phyloP scores from a whole-genome alignment of 371 early-diverging fungal species.

The Encephalitozoon intestinalis region DNA sequence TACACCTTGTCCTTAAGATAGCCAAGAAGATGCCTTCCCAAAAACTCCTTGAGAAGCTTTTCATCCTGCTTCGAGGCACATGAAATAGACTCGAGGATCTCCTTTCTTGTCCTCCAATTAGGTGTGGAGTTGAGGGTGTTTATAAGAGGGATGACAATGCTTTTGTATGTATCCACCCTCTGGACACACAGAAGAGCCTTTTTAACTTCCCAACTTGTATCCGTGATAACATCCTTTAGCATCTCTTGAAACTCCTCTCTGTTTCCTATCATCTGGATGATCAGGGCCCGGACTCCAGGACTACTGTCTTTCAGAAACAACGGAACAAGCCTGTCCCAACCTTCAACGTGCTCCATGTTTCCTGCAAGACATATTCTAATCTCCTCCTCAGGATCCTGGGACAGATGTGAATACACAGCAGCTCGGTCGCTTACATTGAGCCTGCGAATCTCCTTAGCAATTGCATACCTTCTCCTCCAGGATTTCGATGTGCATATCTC shows the following conservation, averaged over 20 bases:
- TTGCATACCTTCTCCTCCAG: constrained; percentile 32
- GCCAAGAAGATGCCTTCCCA: constrained; percentile 15
- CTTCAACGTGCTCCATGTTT: neutral
- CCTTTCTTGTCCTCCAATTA: constrained; percentile 30
- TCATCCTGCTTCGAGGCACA: constrained; percentile 10
- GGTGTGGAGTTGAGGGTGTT: constrained; percentile 1
- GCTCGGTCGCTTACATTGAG: neutral
- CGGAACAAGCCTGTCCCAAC: neutral
- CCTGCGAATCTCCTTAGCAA: constrained; percentile 6
- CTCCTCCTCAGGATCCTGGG: constrained; percentile 32
- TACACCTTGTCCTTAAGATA: constrained; percentile 20
- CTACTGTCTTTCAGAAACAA: constrained; percentile 24
- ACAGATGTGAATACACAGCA: neutral
- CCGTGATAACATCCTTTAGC: neutral
- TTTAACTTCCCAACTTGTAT: constrained; percentile 16
- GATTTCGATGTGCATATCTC: constrained; percentile 16
- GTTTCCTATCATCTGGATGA: constrained; percentile 1
- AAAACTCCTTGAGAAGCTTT: neutral
- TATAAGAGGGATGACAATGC: constrained; percentile 18
- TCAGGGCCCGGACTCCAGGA: neutral
- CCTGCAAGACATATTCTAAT: constrained; percentile 20
- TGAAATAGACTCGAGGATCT: constrained; percentile 21
- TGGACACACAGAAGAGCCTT: constrained; percentile 32
- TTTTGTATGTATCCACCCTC: constrained; percentile 24
- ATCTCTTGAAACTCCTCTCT: neutral